Base-by-base conservation (phyloP, 2,329 filamentous ascomycete genomes). In the Orbilia ellipsospora region DNA sequence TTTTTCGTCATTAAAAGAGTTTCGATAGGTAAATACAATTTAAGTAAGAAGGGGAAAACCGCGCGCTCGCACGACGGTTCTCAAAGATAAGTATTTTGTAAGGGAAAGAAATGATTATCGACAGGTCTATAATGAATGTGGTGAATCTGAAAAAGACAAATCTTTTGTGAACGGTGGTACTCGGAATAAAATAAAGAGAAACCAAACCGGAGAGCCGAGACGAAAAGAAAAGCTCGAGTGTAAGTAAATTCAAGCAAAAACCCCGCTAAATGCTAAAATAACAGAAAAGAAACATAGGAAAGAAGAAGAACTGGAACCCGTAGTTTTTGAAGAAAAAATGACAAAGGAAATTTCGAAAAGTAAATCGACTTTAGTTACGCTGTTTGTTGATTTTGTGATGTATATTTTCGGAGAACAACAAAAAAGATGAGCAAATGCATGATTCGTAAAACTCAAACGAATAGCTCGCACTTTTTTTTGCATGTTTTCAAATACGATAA, bases 181-280 rank as follows among this genome's bases (percentile, higher is more conserved):
- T 36, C 31, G 10, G 8, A 10, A 36, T 36, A 36, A 36, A 36
- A 36, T 36, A 54, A 23, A 6, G 20, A 54, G 42, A 59, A 42
- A n/a, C 20, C 20, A 56, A 52, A 45, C 52, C 45, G 57, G 26
- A 36, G 36, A 56, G 42, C 18, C 2, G 23, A 65, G 31, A 55
- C 28, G 40, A 60, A 57, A 36, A 10, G 5, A 36, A 36, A 36
- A 23, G 23, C 23, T 23, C 18, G 52, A 56, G 36, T 60, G 26
- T 18, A 60, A 61, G 28, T 12, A n/a, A 48, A 48, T 6, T 36
- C 31, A 59, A 36, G 23, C 7, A 50, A 60, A 60, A 56, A 65
- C 59, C 69, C 69, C 69, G 69, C 69, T 73, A 65, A 73, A 67
- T 73, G 69, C 61, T 36, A 73, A 62, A 44, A 62, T 26, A 36